Percentiles rank a stretch among this genome's conserved stretches.
phyloP scores from a whole-genome alignment of 176 grass and related monocot genomes.

The Aegilops sharonensis region DNA sequence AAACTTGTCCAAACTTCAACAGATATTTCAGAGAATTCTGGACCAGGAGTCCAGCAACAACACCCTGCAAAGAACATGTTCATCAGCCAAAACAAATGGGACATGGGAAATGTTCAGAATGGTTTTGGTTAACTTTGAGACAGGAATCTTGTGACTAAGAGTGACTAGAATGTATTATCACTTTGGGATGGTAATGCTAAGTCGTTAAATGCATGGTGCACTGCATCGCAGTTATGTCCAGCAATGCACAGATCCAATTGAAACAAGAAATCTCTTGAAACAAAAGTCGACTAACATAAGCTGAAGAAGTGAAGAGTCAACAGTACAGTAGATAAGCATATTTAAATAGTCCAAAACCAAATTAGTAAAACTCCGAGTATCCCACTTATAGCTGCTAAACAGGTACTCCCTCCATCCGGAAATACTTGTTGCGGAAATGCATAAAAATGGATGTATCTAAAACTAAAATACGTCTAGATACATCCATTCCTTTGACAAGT shows the following conservation, averaged over 20 bases:
- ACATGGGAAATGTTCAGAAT: not conserved
- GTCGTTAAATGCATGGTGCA: not conserved
- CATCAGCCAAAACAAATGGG: constrained; percentile 13
- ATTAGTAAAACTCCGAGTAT: not conserved
- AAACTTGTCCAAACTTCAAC: constrained; percentile 97
- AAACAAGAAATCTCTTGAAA: not conserved
- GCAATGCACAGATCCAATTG: not conserved
- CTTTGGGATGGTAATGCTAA: not conserved
- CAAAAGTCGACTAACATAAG: not conserved
- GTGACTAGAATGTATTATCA: not conserved
- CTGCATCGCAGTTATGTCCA: not conserved
- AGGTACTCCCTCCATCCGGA: not conserved
- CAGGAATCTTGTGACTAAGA: constrained; percentile 22
- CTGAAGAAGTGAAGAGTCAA: not conserved
- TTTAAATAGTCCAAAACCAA: not conserved
- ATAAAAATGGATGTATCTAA: no score
- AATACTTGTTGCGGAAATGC: no score
- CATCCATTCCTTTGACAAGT: no score
- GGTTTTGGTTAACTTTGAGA: not conserved
- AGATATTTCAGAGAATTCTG: constrained; percentile 97
- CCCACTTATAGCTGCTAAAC: not conserved
- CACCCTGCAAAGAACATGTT: constrained; percentile 61
- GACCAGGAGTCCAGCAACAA: constrained; percentile 85
- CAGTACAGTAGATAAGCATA: not conserved
- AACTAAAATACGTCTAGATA: no score